Percentiles rank a stretch among this genome's conserved stretches.
Conservation (phyloP, 768 basidiomycete species). For the Boletus rex-veris region DNA sequence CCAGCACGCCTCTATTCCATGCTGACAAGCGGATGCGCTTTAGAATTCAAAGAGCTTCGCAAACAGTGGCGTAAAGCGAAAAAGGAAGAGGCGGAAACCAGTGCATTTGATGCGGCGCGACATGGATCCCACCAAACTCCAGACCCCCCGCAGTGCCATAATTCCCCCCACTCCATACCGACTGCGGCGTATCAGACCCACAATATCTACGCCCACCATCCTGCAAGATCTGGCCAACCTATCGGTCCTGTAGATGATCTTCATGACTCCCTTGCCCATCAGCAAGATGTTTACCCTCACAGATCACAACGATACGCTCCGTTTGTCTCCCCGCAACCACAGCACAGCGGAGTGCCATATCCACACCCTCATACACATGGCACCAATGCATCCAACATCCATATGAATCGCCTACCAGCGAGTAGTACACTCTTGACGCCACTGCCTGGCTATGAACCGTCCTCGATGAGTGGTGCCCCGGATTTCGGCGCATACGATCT, state of each 20-base stretch:
- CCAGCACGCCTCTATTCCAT: background rate
- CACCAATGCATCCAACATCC: slow-evolving; percentile 15
- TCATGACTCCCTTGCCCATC: slow-evolving; percentile 17
- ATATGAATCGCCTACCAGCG: slow-evolving; percentile 47
- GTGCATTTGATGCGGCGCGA: slow-evolving; percentile 13
- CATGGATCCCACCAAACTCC: slow-evolving; percentile 18
- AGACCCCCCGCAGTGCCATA: slow-evolving; percentile 16
- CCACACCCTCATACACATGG: slow-evolving; percentile 27
- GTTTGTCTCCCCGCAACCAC: slow-evolving; percentile 18
- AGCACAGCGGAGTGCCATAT: slow-evolving; percentile 13
- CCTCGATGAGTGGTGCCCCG: slow-evolving; percentile 29
- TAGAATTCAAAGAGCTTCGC: slow-evolving; percentile 97
- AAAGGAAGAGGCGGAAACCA: slow-evolving; percentile 57
- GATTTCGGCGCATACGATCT: slow-evolving; percentile 24
- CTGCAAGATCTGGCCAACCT: slow-evolving; percentile 12
- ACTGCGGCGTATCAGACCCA: slow-evolving; percentile 22
- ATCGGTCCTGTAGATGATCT: slow-evolving; percentile 16
- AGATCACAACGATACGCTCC: slow-evolving; percentile 28
- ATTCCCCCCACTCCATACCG: slow-evolving; percentile 27
- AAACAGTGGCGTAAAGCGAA: slow-evolving; percentile 95
- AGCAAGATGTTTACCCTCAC: slow-evolving; percentile 19
- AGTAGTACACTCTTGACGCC: slow-evolving; percentile 72
- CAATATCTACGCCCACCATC: slow-evolving; percentile 26
- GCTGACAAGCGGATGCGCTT: slow-evolving; percentile 5
- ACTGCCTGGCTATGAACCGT: slow-evolving; percentile 53